These are phyloP conservation scores for Ramaria sp. DNA, from an alignment of 768 basidiomycete species.

Conservation along the genomic window DNA sequence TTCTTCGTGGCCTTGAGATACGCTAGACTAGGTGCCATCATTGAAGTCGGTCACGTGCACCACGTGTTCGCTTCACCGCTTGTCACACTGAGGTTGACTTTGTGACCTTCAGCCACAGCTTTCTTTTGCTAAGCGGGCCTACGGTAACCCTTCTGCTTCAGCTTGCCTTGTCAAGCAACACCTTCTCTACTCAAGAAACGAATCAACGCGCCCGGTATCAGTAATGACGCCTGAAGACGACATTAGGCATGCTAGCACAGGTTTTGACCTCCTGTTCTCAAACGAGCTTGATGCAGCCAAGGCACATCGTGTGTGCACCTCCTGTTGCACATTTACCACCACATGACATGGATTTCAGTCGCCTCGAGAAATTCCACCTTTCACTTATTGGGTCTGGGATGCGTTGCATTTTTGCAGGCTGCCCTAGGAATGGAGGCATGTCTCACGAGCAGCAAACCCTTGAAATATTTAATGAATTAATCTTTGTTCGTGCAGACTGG, in stretches of 20 bases:
- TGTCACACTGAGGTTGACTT: background rate
- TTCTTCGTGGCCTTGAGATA: conserved; percentile 64
- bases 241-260: conserved; percentile 25
- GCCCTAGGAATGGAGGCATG: conserved; percentile 71
- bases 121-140: no score
- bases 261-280: conserved; percentile 59
- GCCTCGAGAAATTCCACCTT: conserved; percentile 47
- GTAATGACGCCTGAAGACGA: background rate
- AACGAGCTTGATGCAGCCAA: conserved; percentile 53
- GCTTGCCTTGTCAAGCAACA: no score
- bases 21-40: conserved; percentile 21
- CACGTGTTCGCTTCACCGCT: background rate
- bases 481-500: conserved; percentile 29
- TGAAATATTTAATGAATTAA: background rate
- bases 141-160: no score
- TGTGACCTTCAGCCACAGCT: background rate
- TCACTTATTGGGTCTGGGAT: conserved; percentile 62
- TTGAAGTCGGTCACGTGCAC: conserved; percentile 11
- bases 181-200: background rate
- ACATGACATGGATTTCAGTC: conserved; percentile 26
- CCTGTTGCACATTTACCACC: background rate
- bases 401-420: conserved; percentile 66
- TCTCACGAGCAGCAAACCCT: background rate
- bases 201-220: background rate
- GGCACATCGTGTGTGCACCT: conserved; percentile 8